Conservation (phyloP, 495 filamentous ascomycete species). For the Penicillium taxi region DNA sequence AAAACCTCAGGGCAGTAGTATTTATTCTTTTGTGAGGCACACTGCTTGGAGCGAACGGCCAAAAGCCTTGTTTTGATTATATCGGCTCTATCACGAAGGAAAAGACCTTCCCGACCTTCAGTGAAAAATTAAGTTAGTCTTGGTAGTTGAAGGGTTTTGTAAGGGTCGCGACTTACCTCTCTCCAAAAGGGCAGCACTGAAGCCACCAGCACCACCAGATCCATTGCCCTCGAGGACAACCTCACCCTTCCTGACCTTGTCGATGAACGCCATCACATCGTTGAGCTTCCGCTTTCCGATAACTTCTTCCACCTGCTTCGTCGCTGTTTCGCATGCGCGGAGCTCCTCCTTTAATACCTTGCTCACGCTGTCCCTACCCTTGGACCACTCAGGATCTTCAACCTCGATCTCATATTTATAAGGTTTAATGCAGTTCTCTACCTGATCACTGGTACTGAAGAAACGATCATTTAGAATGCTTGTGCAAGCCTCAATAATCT, state of each 20-base stretch:
- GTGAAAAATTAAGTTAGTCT: constrained; percentile 15
- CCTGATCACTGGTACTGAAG: constrained; percentile 92
- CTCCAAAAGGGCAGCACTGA: constrained; percentile 70
- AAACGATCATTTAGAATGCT: constrained; percentile 88
- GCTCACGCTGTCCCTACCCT: constrained; percentile 70
- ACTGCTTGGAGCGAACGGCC: constrained; percentile 82
- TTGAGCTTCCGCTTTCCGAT: constrained; percentile 75
- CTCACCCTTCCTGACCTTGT: constrained; percentile 76
- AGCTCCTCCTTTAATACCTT: constrained; percentile 77
- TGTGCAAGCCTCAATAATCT: constrained; percentile 80
- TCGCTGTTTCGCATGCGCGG: constrained; percentile 67
- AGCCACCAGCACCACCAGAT: constrained; percentile 79
- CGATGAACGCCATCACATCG: constrained; percentile 87
- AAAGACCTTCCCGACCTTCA: constrained; percentile 79
- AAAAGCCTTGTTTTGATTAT: constrained; percentile 83
- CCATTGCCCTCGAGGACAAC: constrained; percentile 76
- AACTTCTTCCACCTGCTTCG: constrained; percentile 62
- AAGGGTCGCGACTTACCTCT: constrained; percentile 50
- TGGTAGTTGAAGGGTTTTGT: not conserved
- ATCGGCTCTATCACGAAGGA: constrained; percentile 83
- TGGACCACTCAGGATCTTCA: constrained; percentile 78
- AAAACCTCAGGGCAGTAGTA: constrained; percentile 97
- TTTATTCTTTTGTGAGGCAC: constrained; percentile 72
- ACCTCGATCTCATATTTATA: constrained; percentile 98
- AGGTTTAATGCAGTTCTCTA: constrained; percentile 99